phyloP scores from a whole-genome alignment of 2,329 filamentous ascomycete species.

The Magnaporthales sp. region DNA sequence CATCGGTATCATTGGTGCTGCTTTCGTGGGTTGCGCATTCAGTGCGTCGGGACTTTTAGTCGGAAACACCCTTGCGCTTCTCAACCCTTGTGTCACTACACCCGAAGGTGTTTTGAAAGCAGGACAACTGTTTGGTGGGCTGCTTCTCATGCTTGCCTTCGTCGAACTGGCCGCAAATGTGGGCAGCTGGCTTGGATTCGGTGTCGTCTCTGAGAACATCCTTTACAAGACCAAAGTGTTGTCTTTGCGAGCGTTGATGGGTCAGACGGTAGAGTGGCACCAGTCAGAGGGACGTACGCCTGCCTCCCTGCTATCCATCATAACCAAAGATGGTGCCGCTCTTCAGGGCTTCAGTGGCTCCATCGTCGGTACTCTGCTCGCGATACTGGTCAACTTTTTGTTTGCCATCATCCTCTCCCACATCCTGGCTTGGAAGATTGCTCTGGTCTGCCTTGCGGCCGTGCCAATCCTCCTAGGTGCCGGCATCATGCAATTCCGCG shows the following conservation, averaged over 20 bases:
- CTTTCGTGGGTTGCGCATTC: slow-evolving; percentile 48
- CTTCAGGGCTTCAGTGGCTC: slow-evolving; percentile 62
- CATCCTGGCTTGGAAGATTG: slow-evolving; percentile 68
- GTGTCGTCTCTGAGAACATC: slow-evolving; percentile 45
- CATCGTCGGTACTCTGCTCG: slow-evolving; percentile 60
- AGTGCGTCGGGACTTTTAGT: slow-evolving; percentile 50
- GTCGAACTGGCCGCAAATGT: slow-evolving; percentile 52
- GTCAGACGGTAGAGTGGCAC: slow-evolving; percentile 56
- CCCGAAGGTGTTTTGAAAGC: slow-evolving; percentile 35
- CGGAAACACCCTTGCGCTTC: slow-evolving; percentile 47
- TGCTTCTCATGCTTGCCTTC: slow-evolving; percentile 52
- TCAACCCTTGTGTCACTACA: slow-evolving; percentile 43
- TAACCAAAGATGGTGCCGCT: slow-evolving; percentile 60
- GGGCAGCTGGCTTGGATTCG: slow-evolving; percentile 46
- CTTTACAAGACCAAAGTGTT: slow-evolving; percentile 46
- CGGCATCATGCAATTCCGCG: slow-evolving; percentile 59
- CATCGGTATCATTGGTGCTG: slow-evolving; percentile 38
- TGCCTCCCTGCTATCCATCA: slow-evolving; percentile 52
- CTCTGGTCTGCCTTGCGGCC: slow-evolving; percentile 59
- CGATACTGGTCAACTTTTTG: slow-evolving; percentile 59
- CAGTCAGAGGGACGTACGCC: slow-evolving; percentile 56
- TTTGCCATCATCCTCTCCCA: slow-evolving; percentile 61
- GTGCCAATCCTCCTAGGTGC: slow-evolving; percentile 61
- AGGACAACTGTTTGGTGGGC: slow-evolving; percentile 44
- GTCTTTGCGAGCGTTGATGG: slow-evolving; percentile 46